phyloP scores from a whole-genome alignment of 192 early-diverging fungal genomes.

The Umbelopsis isabellina region DNA sequence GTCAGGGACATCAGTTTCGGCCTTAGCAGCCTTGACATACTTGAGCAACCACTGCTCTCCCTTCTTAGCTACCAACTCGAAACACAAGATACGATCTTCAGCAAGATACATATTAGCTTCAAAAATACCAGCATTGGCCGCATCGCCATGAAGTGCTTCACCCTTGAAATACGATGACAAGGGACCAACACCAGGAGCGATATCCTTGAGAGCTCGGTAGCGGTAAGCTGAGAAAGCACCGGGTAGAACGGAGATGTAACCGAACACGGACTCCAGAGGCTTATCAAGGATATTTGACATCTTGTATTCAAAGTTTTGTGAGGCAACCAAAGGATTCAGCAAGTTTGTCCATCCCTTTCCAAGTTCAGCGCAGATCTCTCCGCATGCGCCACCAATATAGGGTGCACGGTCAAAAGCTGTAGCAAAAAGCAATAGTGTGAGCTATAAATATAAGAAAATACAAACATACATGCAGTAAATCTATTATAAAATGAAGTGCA shows the following conservation, averaged over 20 bases:
- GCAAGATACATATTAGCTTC: slow-evolving; percentile 93
- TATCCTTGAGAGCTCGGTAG: slow-evolving; percentile 79
- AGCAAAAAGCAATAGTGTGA: background rate
- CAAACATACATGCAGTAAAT: background rate
- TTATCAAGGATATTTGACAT: slow-evolving; percentile 97
- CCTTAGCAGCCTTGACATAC: slow-evolving; percentile 88
- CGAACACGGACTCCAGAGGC: slow-evolving; percentile 90
- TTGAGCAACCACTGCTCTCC: slow-evolving; percentile 77
- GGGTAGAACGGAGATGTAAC: slow-evolving; percentile 90
- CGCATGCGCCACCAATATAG: slow-evolving; percentile 87
- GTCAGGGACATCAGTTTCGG: slow-evolving; percentile 91
- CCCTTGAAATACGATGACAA: slow-evolving; percentile 91
- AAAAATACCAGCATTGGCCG: slow-evolving; percentile 64
- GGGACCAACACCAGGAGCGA: slow-evolving; percentile 59
- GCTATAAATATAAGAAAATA: background rate
- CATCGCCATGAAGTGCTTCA: slow-evolving; percentile 80
- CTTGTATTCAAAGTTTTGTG: slow-evolving; percentile 98
- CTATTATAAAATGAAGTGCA: no score
- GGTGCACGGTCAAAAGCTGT: slow-evolving; percentile 75
- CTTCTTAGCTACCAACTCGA: slow-evolving; percentile 87
- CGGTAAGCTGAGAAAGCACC: slow-evolving; percentile 94
- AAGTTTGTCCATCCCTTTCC: slow-evolving; percentile 74
- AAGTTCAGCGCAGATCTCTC: slow-evolving; percentile 88
- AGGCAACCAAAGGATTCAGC: slow-evolving; percentile 87
- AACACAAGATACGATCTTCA: slow-evolving; percentile 91